A percentile compares a stretch with the other conserved stretches of the same genome.
phyloP scores from a whole-genome alignment of 768 basidiomycete species.

The Lactarius trivialis region DNA sequence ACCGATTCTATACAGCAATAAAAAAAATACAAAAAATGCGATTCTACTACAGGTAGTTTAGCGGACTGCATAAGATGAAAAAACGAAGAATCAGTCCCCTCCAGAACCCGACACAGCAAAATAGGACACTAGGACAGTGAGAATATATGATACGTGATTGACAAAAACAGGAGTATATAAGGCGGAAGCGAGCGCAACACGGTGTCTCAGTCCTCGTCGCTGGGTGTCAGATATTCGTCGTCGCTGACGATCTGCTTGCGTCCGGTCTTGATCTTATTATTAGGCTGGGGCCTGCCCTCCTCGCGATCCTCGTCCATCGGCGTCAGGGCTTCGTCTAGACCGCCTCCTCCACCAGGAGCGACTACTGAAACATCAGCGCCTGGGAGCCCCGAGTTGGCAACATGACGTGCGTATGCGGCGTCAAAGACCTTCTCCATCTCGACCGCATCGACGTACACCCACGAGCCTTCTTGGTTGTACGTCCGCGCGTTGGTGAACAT shows the following conservation, averaged over 20 bases:
- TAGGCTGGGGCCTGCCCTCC: constrained; percentile 57
- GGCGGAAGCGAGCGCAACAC: not conserved
- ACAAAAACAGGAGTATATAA: not conserved
- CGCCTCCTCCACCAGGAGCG: constrained; percentile 43
- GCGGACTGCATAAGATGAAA: not conserved
- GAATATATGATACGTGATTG: not conserved
- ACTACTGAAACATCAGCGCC: constrained; percentile 49
- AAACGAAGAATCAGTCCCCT: not conserved
- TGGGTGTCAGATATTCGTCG: constrained; percentile 56
- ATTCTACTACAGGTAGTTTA: constrained; percentile 20
- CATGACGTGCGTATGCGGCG: constrained; percentile 55
- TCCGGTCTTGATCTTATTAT: constrained; percentile 53
- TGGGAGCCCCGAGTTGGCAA: constrained; percentile 65
- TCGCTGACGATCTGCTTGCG: constrained; percentile 75
- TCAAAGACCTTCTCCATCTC: constrained; percentile 91
- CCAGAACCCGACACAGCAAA: not conserved
- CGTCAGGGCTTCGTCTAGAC: constrained; percentile 63
- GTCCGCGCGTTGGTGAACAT: constrained; percentile 94
- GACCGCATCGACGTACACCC: constrained; percentile 91
- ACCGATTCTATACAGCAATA: constrained; percentile 22
- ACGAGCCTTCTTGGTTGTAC: constrained; percentile 92
- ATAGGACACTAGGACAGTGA: not conserved
- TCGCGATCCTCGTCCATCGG: constrained; percentile 60
- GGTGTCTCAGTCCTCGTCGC: constrained; percentile 54
- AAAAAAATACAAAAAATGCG: constrained; percentile 19